Conservation (phyloP, 2,329 filamentous ascomycete genomes). For the Fusarium sp. region DNA sequence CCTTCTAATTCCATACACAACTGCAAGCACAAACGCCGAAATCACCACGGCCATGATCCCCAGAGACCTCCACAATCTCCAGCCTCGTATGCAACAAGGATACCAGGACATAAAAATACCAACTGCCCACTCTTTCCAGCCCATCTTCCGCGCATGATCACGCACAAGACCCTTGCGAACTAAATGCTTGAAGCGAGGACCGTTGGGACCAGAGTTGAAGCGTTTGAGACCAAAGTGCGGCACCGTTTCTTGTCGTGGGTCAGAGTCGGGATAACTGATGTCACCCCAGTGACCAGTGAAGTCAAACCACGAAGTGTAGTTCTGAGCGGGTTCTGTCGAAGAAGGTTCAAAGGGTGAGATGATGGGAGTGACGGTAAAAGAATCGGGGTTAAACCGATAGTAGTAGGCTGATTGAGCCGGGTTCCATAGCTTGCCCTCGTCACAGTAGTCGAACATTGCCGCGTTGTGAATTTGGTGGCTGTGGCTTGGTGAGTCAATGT, state of each 20-base stretch:
- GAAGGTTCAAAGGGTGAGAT: conserved; percentile 19
- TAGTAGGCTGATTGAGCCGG: conserved; percentile 51
- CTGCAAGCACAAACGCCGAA: conserved; percentile 8
- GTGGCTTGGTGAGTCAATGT: background rate
- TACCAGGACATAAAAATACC: conserved; percentile 45
- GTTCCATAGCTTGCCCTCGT: conserved; percentile 49
- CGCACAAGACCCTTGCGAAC: conserved; percentile 48
- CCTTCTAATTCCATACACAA: conserved; percentile 16
- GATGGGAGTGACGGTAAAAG: conserved; percentile 36
- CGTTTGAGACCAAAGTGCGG: conserved; percentile 48
- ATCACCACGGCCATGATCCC: conserved; percentile 25
- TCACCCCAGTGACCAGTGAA: conserved; percentile 50
- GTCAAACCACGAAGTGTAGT: conserved; percentile 50
- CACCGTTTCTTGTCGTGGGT: conserved; percentile 48
- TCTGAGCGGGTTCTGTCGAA: conserved; percentile 21
- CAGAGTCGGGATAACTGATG: conserved; percentile 42
- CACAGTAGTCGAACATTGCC: conserved; percentile 48
- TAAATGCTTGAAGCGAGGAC: conserved; percentile 48
- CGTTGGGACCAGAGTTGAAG: conserved; percentile 47
- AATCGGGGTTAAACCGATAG: conserved; percentile 46
- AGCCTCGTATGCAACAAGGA: conserved; percentile 49
- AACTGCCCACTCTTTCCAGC: conserved; percentile 46
- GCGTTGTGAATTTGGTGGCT: conserved; percentile 49
- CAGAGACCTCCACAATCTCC: conserved; percentile 46
- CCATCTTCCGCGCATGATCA: conserved; percentile 33